Evolutionary conservation across 257 asterid species (phyloP).

Genomic region (Mitragyna speciosa): DNA sequence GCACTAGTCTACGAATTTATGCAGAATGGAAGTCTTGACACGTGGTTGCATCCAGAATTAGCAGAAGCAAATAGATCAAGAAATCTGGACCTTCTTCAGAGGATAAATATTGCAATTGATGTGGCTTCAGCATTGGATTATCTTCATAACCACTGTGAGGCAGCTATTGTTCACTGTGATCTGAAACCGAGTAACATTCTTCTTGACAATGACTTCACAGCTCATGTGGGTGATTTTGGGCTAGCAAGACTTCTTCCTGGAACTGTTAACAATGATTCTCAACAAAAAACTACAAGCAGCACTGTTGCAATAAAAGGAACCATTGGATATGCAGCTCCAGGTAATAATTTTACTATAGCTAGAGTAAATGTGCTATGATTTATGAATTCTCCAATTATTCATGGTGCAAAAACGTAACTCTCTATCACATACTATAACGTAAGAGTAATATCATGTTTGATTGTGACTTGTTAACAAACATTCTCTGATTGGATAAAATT

Average conservation of each 20-base stretch:
- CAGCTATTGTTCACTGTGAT: conserved; percentile 21
- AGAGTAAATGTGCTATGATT: no score
- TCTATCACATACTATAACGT: no score
- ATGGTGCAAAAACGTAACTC: no score
- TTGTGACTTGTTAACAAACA: no score
- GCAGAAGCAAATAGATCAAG: not conserved
- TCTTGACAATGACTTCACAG: not conserved
- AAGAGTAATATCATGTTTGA: no score
- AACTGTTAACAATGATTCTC: not conserved
- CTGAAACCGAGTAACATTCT: conserved; percentile 34
- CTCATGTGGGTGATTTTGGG: not conserved
- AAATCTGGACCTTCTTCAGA: conserved; percentile 4
- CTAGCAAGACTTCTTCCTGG: not conserved
- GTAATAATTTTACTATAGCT: not conserved
- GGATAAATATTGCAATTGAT: conserved; percentile 18
- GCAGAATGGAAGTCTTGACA: conserved; percentile 16
- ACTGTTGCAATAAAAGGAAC: conserved; percentile 14
- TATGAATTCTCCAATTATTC: no score
- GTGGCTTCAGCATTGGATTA: conserved; percentile 16
- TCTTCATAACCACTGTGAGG: conserved; percentile 22
- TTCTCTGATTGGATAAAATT: no score
- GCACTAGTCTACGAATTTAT: conserved; percentile 21
- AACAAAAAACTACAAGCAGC: conserved; percentile 5
- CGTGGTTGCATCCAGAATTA: conserved; percentile 19
- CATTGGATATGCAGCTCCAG: conserved; percentile 20